Conservation (phyloP, 202 grass and related monocot genomes). For the Eragrostis tef region DNA sequence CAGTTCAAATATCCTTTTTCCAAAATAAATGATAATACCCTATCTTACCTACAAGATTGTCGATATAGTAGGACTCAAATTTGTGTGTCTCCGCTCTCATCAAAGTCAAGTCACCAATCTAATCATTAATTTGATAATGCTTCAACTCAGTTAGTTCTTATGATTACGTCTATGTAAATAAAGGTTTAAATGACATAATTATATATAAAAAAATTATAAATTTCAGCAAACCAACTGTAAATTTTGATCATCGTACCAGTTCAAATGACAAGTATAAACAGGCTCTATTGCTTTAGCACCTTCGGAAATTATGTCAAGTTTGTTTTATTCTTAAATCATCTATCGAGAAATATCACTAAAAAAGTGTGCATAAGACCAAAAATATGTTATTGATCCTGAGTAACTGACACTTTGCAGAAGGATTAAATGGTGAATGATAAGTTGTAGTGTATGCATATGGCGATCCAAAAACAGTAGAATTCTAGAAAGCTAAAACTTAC, state of each 20-base stretch:
- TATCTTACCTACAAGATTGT: slow-evolving; percentile 88
- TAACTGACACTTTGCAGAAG: slow-evolving; percentile 22
- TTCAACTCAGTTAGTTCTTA: slow-evolving; percentile 20
- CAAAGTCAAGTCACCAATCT: slow-evolving; percentile 81
- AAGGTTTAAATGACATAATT: slow-evolving; percentile 14
- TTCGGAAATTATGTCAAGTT: slow-evolving; percentile 8
- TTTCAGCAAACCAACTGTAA: neutral
- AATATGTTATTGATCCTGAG: slow-evolving; percentile 7
- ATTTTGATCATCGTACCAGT: neutral
- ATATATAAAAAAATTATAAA: neutral
- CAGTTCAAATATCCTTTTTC: slow-evolving; percentile 16
- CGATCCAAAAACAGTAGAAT: slow-evolving; percentile 8
- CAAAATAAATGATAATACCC: slow-evolving; percentile 7
- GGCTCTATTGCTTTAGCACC: neutral
- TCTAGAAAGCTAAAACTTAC: slow-evolving; percentile 62
- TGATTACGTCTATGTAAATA: neutral
- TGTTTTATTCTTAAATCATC: slow-evolving; percentile 21
- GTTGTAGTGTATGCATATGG: slow-evolving; percentile 7
- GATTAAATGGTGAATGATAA: slow-evolving; percentile 9
- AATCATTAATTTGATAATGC: slow-evolving; percentile 42
- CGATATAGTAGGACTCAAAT: slow-evolving; percentile 77
- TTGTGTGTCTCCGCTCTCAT: slow-evolving; percentile 80
- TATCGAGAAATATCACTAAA: slow-evolving; percentile 8
- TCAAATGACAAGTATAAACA: slow-evolving; percentile 23
- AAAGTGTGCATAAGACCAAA: neutral